These are phyloP conservation scores for Corylus heterophylla DNA, from an alignment of 306 rosid species.

Conservation along the genomic window DNA sequence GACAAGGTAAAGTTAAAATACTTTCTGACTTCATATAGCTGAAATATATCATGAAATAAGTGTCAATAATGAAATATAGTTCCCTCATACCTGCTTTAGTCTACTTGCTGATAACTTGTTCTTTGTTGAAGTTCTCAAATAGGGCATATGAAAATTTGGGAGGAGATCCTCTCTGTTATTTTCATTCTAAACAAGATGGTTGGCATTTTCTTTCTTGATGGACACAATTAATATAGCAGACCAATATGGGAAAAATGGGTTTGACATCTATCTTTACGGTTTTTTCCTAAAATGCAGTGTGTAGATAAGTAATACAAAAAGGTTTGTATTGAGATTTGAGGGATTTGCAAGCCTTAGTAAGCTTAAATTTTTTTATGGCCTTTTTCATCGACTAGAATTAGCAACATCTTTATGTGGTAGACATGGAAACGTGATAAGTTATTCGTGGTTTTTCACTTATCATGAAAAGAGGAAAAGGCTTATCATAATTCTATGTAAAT, in stretches of 20 bases:
- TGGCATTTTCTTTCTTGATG: background rate
- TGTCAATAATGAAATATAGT: background rate
- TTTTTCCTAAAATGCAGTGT: background rate
- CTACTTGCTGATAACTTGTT: background rate
- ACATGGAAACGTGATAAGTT: background rate
- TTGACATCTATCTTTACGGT: background rate
- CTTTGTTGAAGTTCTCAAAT: background rate
- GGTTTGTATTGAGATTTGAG: background rate
- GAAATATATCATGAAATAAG: background rate
- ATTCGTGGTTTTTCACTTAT: background rate
- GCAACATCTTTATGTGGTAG: background rate
- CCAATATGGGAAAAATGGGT: background rate
- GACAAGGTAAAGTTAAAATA: slow-evolving; percentile 68
- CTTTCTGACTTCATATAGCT: slow-evolving; percentile 8
- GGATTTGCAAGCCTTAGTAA: background rate
- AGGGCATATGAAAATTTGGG: background rate
- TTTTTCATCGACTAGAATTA: background rate
- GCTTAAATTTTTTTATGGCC: background rate
- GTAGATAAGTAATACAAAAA: background rate
- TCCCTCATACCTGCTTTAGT: background rate
- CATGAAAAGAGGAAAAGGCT: background rate
- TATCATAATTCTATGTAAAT: background rate
- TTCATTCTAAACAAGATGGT: background rate
- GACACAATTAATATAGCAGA: background rate
- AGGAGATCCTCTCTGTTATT: background rate